Conservation (phyloP, 2,329 filamentous ascomycete species). For the Drechslera avenae region DNA sequence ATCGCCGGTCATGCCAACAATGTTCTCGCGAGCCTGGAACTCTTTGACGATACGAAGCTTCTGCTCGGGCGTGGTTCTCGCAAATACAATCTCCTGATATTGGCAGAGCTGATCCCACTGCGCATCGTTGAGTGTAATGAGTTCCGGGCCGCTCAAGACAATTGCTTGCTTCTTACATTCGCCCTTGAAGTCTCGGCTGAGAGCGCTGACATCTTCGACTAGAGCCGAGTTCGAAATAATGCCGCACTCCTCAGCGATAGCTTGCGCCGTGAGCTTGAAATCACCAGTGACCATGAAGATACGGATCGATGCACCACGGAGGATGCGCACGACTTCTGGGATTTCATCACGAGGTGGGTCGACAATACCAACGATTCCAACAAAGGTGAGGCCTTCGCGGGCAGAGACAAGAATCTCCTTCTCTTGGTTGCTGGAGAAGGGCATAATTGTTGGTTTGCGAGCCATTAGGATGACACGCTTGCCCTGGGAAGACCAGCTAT, state of each 20-base stretch:
- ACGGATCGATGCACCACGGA: slow-evolving; percentile 72
- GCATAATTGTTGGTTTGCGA: slow-evolving; percentile 59
- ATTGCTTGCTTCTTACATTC: slow-evolving; percentile 33
- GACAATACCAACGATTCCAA: slow-evolving; percentile 64
- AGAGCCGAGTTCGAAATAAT: slow-evolving; percentile 64
- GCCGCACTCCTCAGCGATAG: slow-evolving; percentile 73
- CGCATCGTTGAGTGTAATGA: slow-evolving; percentile 66
- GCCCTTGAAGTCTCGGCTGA: slow-evolving; percentile 48
- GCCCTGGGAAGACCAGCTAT: slow-evolving; percentile 70
- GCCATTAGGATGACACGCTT: slow-evolving; percentile 71
- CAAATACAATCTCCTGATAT: slow-evolving; percentile 77
- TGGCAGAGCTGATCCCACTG: slow-evolving; percentile 70
- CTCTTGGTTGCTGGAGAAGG: slow-evolving; percentile 58
- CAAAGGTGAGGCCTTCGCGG: slow-evolving; percentile 55
- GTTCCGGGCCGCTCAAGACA: slow-evolving; percentile 52
- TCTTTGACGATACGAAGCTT: slow-evolving; percentile 80
- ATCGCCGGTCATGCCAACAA: slow-evolving; percentile 60
- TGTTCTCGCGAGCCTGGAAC: slow-evolving; percentile 65
- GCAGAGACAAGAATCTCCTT: slow-evolving; percentile 62
- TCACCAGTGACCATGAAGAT: slow-evolving; percentile 85
- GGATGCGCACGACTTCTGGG: slow-evolving; percentile 62
- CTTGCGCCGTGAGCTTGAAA: slow-evolving; percentile 74
- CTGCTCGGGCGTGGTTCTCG: slow-evolving; percentile 74
- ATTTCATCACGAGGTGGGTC: slow-evolving; percentile 67
- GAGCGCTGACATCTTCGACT: slow-evolving; percentile 61